Base-by-base conservation (phyloP, 345 rosid species). In the Isatis tinctoria region DNA sequence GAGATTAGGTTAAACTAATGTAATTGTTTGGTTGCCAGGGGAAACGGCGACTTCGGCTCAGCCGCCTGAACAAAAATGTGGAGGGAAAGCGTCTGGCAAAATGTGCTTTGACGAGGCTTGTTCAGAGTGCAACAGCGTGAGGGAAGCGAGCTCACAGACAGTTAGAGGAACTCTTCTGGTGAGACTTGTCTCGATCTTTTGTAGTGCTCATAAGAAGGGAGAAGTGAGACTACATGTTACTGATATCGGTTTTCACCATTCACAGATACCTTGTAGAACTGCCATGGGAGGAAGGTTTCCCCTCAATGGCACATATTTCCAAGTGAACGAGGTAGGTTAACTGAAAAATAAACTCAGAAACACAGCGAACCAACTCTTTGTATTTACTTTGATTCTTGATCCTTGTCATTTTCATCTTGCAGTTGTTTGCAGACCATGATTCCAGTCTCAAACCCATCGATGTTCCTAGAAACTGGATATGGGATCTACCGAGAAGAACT, bases 271-370 rank as follows among this genome's bases (percentile, higher is more conserved):
- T 40, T 89, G 96, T 77, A 79, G 98, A 83, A 90, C 96, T 72
- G 98, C 98, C 35, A 90, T 84, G 97, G 83, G 89, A 83, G 98
- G 98, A 86, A 90, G 92, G 60, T 93, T 93, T 74, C 98, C 98
- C 11, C 82, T 93, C 24, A 93, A 93, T 61, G 97, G 98, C 58
- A 93, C 98, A 6, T 93, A 93, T 80, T 93, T 93, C 75, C 98
- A 93, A 83, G 93, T 93, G 10, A 93, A 93, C 33, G 97, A 93
- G 97, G 98, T 87, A 93, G 95, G 97, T 85, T 79, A 72, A 36
- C 16, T 32, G 44, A 56, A 53, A 65, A 33, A 13, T 35, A 49
- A 60, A 49, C 58, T 74, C 36, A 39, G 18, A 48, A 52, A 39
- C n/a, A 36, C 14, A 14, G 10, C n/a, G 9, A 75, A 67, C 41